phyloP scores from a whole-genome alignment of 768 basidiomycete genomes.

The Panaeolus papilionaceus region DNA sequence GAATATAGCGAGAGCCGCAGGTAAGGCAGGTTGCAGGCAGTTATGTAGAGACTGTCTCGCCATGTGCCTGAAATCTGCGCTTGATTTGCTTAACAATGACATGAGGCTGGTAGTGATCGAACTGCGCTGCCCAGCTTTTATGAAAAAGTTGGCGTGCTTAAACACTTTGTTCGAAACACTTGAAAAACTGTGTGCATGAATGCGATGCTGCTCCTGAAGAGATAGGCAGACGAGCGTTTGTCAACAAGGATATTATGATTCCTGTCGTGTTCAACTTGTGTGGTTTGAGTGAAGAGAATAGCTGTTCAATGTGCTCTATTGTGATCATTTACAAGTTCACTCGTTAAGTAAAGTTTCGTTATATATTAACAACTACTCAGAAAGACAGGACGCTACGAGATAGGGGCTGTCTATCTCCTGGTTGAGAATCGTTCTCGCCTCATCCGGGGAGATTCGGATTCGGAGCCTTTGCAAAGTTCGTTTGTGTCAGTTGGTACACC shows the following conservation, averaged over 20 bases:
- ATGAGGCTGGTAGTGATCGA: constrained; percentile 6
- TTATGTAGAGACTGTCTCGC: not conserved
- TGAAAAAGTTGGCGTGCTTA: constrained; percentile 6
- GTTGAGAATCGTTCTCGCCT: not conserved
- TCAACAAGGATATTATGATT: constrained; percentile 4
- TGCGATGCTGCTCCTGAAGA: not conserved
- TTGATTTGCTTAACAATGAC: not conserved
- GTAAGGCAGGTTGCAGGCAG: constrained; percentile 6
- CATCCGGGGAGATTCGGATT: not conserved
- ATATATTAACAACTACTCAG: not conserved
- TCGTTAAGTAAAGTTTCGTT: not conserved
- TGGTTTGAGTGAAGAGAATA: not conserved
- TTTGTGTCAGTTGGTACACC: not conserved
- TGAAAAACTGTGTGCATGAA: not conserved
- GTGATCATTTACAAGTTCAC: not conserved
- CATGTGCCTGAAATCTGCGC: constrained; percentile 14
- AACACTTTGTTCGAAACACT: constrained; percentile 11
- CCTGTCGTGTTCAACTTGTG: not conserved
- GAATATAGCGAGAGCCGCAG: constrained; percentile 13
- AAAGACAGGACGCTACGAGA: not conserved
- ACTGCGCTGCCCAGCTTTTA: constrained; percentile 1
- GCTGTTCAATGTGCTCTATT: not conserved
- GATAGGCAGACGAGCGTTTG: not conserved
- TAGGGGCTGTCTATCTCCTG: constrained; percentile 4
- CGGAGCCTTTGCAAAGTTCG: not conserved